phyloP scores from a whole-genome alignment of 2,329 filamentous ascomycete genomes.

The Penicillium sp. region DNA sequence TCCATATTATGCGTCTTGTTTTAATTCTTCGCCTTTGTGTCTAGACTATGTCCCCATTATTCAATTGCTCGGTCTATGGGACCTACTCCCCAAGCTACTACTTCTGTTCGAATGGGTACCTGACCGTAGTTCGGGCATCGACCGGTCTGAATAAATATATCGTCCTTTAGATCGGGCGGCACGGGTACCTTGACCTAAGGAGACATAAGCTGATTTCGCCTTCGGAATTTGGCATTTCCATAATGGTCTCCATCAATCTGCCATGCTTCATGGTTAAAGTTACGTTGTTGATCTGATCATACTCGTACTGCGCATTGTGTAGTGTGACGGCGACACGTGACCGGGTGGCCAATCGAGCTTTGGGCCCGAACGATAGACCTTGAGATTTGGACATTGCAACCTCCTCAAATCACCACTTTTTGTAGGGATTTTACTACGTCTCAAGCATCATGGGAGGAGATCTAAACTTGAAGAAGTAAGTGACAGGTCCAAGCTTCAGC shows the following conservation, averaged over 20 bases:
- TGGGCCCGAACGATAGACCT: background rate
- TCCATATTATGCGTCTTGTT: constrained; percentile 20
- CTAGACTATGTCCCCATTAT: constrained; percentile 15
- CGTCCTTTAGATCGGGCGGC: background rate
- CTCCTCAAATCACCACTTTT: background rate
- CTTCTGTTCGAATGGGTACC: too few species aligned
- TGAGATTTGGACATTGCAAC: background rate
- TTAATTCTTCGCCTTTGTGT: constrained; percentile 14
- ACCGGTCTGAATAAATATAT: too few species aligned
- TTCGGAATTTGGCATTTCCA: too few species aligned
- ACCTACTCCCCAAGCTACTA: background rate
- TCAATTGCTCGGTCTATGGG: constrained; percentile 9
- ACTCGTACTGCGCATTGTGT: background rate
- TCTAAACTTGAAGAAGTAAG: constrained; percentile 82
- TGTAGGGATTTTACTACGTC: background rate
- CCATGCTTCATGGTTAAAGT: too few species aligned
- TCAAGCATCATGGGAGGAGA: constrained; percentile 76
- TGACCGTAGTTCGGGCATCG: too few species aligned
- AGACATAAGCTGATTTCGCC: background rate
- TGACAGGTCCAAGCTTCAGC: background rate
- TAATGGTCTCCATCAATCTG: too few species aligned
- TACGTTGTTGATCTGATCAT: background rate
- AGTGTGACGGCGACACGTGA: background rate
- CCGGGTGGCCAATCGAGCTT: constrained; percentile 4
- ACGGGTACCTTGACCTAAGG: background rate